phyloP scores from a whole-genome alignment of 768 basidiomycete species.

The Macrolepiota fuliginosa region DNA sequence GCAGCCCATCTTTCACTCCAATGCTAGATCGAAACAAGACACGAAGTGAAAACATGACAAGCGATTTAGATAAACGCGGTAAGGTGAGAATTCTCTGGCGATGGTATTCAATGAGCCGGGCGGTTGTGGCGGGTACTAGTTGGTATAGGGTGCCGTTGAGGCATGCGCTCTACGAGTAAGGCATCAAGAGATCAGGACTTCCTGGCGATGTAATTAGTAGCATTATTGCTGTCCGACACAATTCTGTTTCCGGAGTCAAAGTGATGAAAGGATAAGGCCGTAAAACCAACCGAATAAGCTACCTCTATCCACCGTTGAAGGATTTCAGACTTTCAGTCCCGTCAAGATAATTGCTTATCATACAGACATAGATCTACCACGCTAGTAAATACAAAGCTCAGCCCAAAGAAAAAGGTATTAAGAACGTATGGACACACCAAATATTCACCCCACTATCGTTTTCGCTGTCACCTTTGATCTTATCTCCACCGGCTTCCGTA shows the following conservation, averaged over 20 bases:
- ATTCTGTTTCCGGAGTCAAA: no score
- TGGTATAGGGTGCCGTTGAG: neutral
- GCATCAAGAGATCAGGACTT: no score
- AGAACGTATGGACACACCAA: constrained; percentile 17
- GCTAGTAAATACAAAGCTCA: neutral
- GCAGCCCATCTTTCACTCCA: neutral
- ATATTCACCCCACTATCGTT: constrained; percentile 47
- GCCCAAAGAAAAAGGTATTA: neutral
- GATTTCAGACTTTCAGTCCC: neutral
- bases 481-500: constrained; percentile 7
- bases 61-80: neutral
- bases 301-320: neutral
- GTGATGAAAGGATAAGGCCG: neutral
- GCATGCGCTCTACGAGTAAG: no score
- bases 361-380: neutral
- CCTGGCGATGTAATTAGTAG: no score
- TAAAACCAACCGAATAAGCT: neutral
- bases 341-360: neutral
- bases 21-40: neutral
- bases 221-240: no score
- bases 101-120: neutral
- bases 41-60: neutral
- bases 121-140: neutral
- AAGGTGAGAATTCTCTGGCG: neutral
- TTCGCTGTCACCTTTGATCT: constrained; percentile 22